Conservation (phyloP, 139 green algal genomes). For the Zygnema circumcarinatum region DNA sequence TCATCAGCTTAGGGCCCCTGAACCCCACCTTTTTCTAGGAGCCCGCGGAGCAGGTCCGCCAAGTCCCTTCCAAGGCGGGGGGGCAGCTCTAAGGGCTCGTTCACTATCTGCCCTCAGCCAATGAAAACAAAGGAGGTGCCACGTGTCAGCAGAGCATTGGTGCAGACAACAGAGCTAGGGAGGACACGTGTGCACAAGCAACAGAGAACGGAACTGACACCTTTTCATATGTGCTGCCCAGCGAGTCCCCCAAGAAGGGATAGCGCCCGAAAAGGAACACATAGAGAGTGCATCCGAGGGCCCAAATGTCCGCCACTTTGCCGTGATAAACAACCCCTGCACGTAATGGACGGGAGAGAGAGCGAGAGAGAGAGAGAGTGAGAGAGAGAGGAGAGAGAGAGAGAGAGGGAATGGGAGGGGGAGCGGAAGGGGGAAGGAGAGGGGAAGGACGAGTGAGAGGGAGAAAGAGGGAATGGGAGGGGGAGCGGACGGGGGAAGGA, state of each 20-base stretch:
- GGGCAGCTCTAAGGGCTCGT: conserved; percentile 1
- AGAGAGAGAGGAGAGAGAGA: neutral
- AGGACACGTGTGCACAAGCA: neutral
- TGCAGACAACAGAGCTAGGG: neutral
- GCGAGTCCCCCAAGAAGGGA: conserved; percentile 46
- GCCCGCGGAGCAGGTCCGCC: conserved; percentile 5
- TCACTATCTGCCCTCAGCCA: conserved; percentile 24
- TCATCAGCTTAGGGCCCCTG: no score
- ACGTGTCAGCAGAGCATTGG: neutral
- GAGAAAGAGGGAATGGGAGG: no score
- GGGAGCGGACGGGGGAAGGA: no score
- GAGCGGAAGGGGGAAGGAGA: no score
- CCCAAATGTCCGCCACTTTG: conserved; percentile 51
- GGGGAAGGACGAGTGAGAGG: no score
- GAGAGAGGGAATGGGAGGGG: neutral
- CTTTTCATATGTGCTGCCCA: conserved; percentile 38
- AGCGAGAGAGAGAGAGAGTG: no score
- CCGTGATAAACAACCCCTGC: conserved; percentile 37
- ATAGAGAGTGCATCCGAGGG: conserved; percentile 57
- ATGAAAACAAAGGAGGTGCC: neutral
- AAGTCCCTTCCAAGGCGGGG: neutral
- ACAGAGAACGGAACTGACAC: conserved; percentile 11
- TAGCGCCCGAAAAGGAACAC: conserved; percentile 42
- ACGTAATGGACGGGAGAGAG: conserved; percentile 6
- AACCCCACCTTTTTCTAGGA: conserved; percentile 40